These are phyloP conservation scores for Sclerotinia nivalis DNA, from an alignment of 2,329 filamentous ascomycete species.

Conservation along the genomic window DNA sequence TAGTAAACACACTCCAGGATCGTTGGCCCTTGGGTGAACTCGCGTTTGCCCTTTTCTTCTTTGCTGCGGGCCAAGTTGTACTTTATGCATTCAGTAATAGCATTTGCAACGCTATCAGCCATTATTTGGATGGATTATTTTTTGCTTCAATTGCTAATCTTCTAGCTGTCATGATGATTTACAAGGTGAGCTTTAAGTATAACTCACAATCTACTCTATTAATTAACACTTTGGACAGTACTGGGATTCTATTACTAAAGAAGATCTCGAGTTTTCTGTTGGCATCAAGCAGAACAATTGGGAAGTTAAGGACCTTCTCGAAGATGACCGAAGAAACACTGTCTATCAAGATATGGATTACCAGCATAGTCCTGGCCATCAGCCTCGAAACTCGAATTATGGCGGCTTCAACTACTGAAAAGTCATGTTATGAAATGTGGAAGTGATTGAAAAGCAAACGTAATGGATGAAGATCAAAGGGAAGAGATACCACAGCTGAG, in stretches of 20 bases:
- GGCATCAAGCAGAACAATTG: conserved; percentile 95
- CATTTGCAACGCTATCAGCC: conserved; percentile 81
- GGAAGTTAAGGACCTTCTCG: conserved; percentile 88
- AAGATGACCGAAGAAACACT: conserved; percentile 40
- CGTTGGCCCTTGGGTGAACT: conserved; percentile 95
- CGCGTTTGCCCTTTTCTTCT: conserved; percentile 85
- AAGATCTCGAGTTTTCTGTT: conserved; percentile 97
- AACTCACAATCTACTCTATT: background rate
- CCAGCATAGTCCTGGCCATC: conserved; percentile 29
- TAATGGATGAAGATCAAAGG: conserved; percentile 2
- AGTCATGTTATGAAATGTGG: background rate
- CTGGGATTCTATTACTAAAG: conserved; percentile 98
- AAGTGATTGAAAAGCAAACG: background rate
- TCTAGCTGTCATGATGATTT: conserved; percentile 98
- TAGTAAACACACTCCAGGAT: conserved; percentile 87
- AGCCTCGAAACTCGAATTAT: conserved; percentile 40
- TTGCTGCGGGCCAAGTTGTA: conserved; percentile 87
- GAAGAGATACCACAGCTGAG: background rate
- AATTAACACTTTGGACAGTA: conserved; percentile 57
- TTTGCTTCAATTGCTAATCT: conserved; percentile 94
- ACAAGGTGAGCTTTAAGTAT: conserved; percentile 67
- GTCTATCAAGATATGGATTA: conserved; percentile 41
- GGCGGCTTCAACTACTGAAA: conserved; percentile 38
- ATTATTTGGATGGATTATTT: conserved; percentile 93
- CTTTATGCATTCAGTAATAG: conserved; percentile 85